Evolutionary conservation across 2,329 filamentous ascomycete species (phyloP).

Genomic region (Neurospora sp.): DNA sequence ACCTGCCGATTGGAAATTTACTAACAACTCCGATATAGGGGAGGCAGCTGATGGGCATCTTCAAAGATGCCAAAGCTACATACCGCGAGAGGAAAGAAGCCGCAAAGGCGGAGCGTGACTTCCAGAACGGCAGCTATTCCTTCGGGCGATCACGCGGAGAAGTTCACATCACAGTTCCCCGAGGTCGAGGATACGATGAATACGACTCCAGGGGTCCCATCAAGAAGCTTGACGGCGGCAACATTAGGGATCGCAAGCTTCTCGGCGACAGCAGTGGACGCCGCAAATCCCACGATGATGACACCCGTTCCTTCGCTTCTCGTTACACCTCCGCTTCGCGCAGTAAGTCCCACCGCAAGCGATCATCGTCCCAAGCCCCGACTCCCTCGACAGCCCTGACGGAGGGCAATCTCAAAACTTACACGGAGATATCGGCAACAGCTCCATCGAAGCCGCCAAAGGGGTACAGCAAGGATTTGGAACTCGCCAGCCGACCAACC

Average conservation of each 20-base stretch:
- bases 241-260: slow-evolving; percentile 17
- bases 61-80: slow-evolving; percentile 82
- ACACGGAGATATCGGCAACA: slow-evolving; percentile 42
- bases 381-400: slow-evolving; percentile 34
- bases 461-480: slow-evolving; percentile 31
- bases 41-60: slow-evolving; percentile 81
- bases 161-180: background rate
- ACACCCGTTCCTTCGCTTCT: slow-evolving; percentile 20
- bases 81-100: slow-evolving; percentile 84
- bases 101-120: slow-evolving; percentile 52
- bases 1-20: background rate
- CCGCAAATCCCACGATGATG: slow-evolving; percentile 20
- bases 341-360: slow-evolving; percentile 23
- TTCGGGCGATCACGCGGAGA: background rate
- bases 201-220: slow-evolving; percentile 10
- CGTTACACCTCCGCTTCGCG: slow-evolving; percentile 31
- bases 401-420: slow-evolving; percentile 40
- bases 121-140: background rate
- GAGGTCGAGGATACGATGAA: slow-evolving; percentile 16
- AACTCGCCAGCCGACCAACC: slow-evolving; percentile 27
- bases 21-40: slow-evolving; percentile 43
- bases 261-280: slow-evolving; percentile 10
- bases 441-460: slow-evolving; percentile 33
- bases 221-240: slow-evolving; percentile 14
- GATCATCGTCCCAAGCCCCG: slow-evolving; percentile 22